Base-by-base conservation (phyloP, 768 basidiomycete species). In the Lentinula aciculospora region DNA sequence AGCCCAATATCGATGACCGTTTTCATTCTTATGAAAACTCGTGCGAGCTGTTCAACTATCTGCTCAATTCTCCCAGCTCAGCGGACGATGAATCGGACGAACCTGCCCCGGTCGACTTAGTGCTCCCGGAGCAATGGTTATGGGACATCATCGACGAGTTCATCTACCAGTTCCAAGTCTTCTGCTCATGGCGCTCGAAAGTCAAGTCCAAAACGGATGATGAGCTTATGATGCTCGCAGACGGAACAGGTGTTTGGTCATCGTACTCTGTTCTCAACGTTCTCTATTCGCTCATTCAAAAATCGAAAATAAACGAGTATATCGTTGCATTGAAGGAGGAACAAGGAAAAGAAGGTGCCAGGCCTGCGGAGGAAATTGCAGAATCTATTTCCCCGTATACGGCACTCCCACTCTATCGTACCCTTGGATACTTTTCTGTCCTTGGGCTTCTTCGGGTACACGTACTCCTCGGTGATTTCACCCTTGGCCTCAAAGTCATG, bases 181-280 rank as follows among this genome's bases (percentile, higher is more conserved):
- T 97, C 74, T 92, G 92, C 63, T 84, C 91, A 37, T 98, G 94
- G 88, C 78, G 94, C 53, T 87, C 88, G 17, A 93, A 90, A 65
- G 79, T 86, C 29, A 89, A 91, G 60, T 78, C 79, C 50, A 98
- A 97, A 74, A 83, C 86, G 0, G 94, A 93, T 39, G 96, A 98
- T 64, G 95, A 98, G 69, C 79, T 94, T 37, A 67, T 79, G 49
- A 80, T 94, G 78, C 80, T 98, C 23, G 85, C 81, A 3, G 92
- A 94, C 37, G 86, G 85, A 39, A 83, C 83, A 69, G 72, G 90
- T 62, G 82, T 95, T 58, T 99, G 97, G 97, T 94, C 89, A 65
- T 96, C 94, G 51, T 99, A 99, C 77, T 94, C 91, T 61, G 96
- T 98, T 27, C 81, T 99, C 65, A 98, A 99, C 74, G 96, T 99